phyloP scores from a whole-genome alignment of 2,329 filamentous ascomycete species.

The Pseudogymnoascus sp. region DNA sequence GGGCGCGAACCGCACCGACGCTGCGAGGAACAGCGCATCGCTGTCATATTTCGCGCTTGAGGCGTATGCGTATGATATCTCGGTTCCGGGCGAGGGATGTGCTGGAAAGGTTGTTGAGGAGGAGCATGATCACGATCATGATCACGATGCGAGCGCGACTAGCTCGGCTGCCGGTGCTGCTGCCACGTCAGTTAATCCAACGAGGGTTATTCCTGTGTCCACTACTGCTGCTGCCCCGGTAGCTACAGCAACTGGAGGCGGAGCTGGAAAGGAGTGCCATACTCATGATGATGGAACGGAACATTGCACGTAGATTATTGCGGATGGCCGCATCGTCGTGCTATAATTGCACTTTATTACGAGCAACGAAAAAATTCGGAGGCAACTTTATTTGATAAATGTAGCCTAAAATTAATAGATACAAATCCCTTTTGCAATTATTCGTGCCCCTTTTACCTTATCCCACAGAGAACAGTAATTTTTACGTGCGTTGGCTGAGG shows the following conservation, averaged over 20 bases:
- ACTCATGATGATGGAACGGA: constrained; percentile 35
- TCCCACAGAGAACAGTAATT: not conserved
- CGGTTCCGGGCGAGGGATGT: constrained; percentile 57
- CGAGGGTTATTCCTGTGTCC: constrained; percentile 7
- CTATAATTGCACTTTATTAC: not conserved
- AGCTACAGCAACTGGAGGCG: constrained; percentile 12
- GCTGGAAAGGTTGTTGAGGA: constrained; percentile 35
- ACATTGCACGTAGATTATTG: constrained; percentile 31
- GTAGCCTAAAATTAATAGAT: not conserved
- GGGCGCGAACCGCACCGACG: constrained; percentile 39
- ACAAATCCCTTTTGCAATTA: not conserved
- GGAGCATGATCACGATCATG: constrained; percentile 7
- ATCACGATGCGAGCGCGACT: constrained; percentile 14
- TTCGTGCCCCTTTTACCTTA: not conserved
- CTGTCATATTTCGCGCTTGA: constrained; percentile 66
- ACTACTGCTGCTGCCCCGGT: constrained; percentile 16
- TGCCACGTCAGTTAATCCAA: constrained; percentile 12
- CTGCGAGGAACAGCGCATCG: constrained; percentile 52
- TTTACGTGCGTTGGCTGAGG: not conserved
- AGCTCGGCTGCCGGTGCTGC: constrained; percentile 14
- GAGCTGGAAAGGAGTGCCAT: constrained; percentile 32
- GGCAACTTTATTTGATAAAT: not conserved
- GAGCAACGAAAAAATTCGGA: not conserved
- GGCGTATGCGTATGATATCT: constrained; percentile 59
- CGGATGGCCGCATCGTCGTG: not conserved